Evolutionary conservation across 805 yeast species (phyloP).

Genomic region (Teunomyces barrocoloradensis): DNA sequence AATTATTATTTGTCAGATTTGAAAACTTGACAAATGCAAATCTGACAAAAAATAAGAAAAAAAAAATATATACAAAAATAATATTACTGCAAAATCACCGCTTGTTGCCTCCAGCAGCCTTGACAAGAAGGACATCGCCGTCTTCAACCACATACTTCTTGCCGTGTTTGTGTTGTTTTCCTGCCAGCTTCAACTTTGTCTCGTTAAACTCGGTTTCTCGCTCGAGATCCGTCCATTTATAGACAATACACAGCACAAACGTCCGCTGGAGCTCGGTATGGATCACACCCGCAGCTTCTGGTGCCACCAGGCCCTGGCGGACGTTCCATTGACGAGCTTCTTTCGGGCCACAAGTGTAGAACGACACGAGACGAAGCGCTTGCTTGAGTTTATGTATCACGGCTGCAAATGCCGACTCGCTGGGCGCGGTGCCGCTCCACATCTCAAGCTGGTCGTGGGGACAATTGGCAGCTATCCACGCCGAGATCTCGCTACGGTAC

Average conservation of each 20-base stretch:
- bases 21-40: no score
- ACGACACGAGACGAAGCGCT: conserved; percentile 70
- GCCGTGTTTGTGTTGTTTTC: conserved; percentile 65
- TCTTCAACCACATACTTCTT: conserved; percentile 78
- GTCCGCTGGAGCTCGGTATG: conserved; percentile 83
- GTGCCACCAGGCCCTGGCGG: conserved; percentile 71
- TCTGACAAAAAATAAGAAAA: no score
- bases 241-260: conserved; percentile 74
- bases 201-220: conserved; percentile 49
- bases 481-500: conserved; percentile 47
- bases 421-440: conserved; percentile 42
- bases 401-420: conserved; percentile 54
- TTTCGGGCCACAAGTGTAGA: conserved; percentile 80
- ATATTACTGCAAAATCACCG: conserved; percentile 1
- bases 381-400: conserved; percentile 66
- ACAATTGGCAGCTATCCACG: conserved; percentile 67
- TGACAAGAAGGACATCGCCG: conserved; percentile 76
- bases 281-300: conserved; percentile 87
- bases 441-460: conserved; percentile 49
- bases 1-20: no score
- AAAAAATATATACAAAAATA: no score
- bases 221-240: conserved; percentile 59
- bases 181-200: conserved; percentile 49
- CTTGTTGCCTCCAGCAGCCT: conserved; percentile 64
- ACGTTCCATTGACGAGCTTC: conserved; percentile 92